phyloP scores from a whole-genome alignment of 2,329 filamentous ascomycete genomes.

The Fusarium sp. region DNA sequence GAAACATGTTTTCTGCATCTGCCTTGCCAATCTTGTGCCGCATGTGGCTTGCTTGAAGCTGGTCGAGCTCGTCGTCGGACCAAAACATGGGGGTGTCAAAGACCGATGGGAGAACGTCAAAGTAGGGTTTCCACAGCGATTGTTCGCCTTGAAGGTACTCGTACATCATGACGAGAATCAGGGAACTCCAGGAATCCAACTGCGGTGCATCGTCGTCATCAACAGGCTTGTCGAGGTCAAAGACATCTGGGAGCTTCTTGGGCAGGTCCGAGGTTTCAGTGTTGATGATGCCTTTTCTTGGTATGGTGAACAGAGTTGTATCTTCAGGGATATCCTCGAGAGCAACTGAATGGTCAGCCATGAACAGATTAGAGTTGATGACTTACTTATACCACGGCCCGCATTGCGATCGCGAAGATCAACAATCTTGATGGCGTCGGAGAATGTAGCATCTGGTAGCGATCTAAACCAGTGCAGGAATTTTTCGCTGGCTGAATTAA shows the following conservation, averaged over 20 bases:
- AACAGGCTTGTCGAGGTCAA: slow-evolving; percentile 54
- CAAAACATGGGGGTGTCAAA: slow-evolving; percentile 96
- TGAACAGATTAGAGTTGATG: background rate
- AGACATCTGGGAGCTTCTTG: slow-evolving; percentile 64
- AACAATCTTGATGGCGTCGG: slow-evolving; percentile 61
- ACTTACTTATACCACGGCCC: slow-evolving; percentile 66
- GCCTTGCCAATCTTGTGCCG: slow-evolving; percentile 79
- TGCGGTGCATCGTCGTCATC: slow-evolving; percentile 53
- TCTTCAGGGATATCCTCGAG: slow-evolving; percentile 75
- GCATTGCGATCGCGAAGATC: slow-evolving; percentile 63
- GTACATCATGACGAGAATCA: slow-evolving; percentile 84
- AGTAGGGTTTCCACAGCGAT: slow-evolving; percentile 82
- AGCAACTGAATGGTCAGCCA: slow-evolving; percentile 72
- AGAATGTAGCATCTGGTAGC: slow-evolving; percentile 64
- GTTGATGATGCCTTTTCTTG: slow-evolving; percentile 76
- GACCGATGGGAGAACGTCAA: slow-evolving; percentile 74
- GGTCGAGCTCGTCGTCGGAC: slow-evolving; percentile 73
- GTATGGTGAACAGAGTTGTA: slow-evolving; percentile 83
- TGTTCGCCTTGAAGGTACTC: slow-evolving; percentile 69
- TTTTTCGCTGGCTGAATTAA: slow-evolving; percentile 55
- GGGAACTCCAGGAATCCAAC: slow-evolving; percentile 65
- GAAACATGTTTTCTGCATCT: slow-evolving; percentile 77
- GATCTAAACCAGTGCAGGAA: slow-evolving; percentile 67
- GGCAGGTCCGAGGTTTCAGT: slow-evolving; percentile 77
- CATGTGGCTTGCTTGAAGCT: slow-evolving; percentile 83